These are phyloP conservation scores for Conringia planisiliqua DNA, from an alignment of 345 rosid genomes.

Conservation along the genomic window DNA sequence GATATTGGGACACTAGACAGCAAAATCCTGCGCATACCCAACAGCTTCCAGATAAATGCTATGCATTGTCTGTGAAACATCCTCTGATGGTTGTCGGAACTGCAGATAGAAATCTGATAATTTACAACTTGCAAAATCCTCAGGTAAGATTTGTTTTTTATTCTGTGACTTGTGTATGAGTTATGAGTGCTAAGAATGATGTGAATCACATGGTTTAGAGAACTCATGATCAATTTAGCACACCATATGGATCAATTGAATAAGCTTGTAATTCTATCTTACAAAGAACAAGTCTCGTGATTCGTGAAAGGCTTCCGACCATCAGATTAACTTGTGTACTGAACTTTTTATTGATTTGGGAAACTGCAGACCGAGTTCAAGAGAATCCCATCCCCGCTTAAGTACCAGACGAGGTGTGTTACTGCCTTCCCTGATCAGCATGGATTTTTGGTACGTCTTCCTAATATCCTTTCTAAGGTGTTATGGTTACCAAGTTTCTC, in stretches of 20 bases:
- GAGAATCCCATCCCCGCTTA: constrained; percentile 80
- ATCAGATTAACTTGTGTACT: background rate
- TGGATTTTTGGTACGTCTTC: constrained; percentile 78
- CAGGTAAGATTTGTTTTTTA: constrained; percentile 48
- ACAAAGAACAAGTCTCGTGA: background rate
- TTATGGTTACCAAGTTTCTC: background rate
- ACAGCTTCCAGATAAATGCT: constrained; percentile 93
- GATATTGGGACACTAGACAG: constrained; percentile 97
- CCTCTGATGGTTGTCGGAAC: constrained; percentile 98
- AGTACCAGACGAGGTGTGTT: constrained; percentile 95
- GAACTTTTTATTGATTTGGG: background rate
- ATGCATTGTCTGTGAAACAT: constrained; percentile 74
- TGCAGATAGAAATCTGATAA: constrained; percentile 86
- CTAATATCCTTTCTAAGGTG: background rate
- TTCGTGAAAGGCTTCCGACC: background rate
- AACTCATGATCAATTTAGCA: background rate
- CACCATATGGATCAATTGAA: background rate
- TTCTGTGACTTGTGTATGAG: background rate
- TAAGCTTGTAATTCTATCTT: background rate
- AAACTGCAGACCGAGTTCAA: constrained; percentile 71
- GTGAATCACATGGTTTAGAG: background rate
- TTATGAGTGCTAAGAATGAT: background rate
- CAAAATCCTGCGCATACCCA: constrained; percentile 83
- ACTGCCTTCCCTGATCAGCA: constrained; percentile 99
- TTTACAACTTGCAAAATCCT: constrained; percentile 84